Percentiles rank a stretch among this genome's conserved stretches.
These are phyloP conservation scores for Xylariomycetidae sp. DNA, from an alignment of 2,329 filamentous ascomycete genomes.

Conservation along the genomic window DNA sequence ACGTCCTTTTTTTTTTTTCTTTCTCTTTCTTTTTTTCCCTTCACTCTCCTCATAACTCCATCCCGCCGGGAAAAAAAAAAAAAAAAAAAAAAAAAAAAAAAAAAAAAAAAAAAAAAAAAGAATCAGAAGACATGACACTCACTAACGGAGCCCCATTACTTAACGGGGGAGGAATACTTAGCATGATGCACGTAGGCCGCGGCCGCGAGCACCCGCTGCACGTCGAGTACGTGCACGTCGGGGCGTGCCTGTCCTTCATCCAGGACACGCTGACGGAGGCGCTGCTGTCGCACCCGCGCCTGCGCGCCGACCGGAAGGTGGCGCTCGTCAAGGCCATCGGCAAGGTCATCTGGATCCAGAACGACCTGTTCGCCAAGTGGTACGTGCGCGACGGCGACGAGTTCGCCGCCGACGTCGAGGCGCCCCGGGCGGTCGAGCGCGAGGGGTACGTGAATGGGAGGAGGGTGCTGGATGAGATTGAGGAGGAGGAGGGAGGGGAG, in stretches of 20 bases:
- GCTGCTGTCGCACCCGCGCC: constrained; percentile 64
- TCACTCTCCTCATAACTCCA: no score
- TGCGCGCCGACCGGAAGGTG: constrained; percentile 65
- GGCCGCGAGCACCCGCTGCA: constrained; percentile 68
- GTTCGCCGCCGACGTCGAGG: constrained; percentile 40
- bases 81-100: neutral
- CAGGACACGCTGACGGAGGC: constrained; percentile 75
- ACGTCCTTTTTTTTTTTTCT: neutral
- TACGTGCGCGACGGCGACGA: constrained; percentile 65
- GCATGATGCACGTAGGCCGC: constrained; percentile 76
- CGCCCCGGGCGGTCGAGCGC: constrained; percentile 48
- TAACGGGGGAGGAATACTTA: no score
- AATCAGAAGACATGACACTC: constrained; percentile 1
- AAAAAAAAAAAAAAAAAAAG: constrained; percentile 4
- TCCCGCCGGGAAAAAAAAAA: no score
- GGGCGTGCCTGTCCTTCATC: constrained; percentile 67
- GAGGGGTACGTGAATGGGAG: constrained; percentile 63
- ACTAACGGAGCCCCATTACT: no score
- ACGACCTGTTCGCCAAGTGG: constrained; percentile 82
- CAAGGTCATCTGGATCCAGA: constrained; percentile 86
- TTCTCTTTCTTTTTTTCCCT: no score
- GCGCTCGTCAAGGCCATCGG: constrained; percentile 70
- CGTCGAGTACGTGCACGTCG: constrained; percentile 77
- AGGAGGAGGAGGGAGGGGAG: constrained; percentile 36
- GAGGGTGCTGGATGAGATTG: constrained; percentile 46